Evolutionary conservation across 164 flowering plant genomes (phyloP), one percentile per base, ranked within the genome.

Genomic region (Amborella trichopoda): DNA sequence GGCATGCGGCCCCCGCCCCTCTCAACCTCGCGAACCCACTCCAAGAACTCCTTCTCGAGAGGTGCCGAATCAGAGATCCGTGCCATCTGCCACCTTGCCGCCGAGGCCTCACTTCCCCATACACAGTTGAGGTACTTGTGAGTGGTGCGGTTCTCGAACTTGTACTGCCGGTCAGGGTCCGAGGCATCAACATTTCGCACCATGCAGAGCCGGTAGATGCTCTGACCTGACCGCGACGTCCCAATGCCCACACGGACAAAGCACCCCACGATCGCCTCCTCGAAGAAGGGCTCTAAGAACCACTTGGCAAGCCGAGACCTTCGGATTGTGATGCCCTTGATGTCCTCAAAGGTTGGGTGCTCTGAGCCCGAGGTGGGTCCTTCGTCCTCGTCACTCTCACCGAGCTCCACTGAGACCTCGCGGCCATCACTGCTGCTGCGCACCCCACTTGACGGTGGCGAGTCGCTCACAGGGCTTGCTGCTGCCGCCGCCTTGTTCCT

Each of bases 71-170:
- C 95, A 0, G 95, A 87, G 57, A 87, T 63, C 82, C 79, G 74
- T 26, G 87, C 95, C 99, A 91, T 91, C 67, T 91, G 95, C 96
- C 99, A 91, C 69, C 93, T 65, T 6, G 96, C 95, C 42, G 96
- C 90, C 13, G 90, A 74, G 58, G 52, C 74, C 51, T 87, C 94
- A 64, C 70, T 76, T 27, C 88, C 86, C 94, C 95, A 84, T 23
- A 72, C 63, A 50, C 76, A 75, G 62, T 87, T 82, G 54, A 91
- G 63, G 52, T 80, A 87, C 80, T 91, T 91, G 69, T 74, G 48
- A 6, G 99, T 91, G 47, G 64, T 76, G 48, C 70, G 83, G 48
- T 77, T 77, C 67, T 87, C 95, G n/a, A 91, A 68, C 64, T 77
- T 80, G 65, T 91, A 91, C 44, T 56, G 67, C 10, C 74, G 60